These are phyloP conservation scores for Colletotrichum sp. DNA, from an alignment of 2,329 filamentous ascomycete genomes.

Conservation along the genomic window DNA sequence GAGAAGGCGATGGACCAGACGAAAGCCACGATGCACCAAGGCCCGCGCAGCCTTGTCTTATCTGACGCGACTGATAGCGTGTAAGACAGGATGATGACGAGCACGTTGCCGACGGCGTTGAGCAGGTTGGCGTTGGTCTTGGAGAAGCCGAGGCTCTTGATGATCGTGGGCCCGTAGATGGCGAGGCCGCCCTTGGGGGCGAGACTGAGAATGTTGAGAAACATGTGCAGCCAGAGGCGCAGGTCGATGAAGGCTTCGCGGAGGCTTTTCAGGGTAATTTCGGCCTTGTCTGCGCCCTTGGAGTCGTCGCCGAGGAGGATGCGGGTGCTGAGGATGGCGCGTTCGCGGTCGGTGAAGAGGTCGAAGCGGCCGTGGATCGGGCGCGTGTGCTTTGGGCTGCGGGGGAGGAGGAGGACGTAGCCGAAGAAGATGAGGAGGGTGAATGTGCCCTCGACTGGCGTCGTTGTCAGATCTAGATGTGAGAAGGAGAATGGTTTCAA, in stretches of 20 bases:
- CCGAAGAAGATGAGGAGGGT: conserved; percentile 11
- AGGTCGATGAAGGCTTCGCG: conserved; percentile 2
- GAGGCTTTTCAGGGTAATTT: conserved; percentile 2
- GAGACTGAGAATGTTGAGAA: conserved; percentile 15
- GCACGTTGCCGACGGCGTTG: conserved; percentile 19
- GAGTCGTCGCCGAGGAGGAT: conserved; percentile 12
- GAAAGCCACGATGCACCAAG: conserved; percentile 14
- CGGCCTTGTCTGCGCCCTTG: conserved; percentile 9
- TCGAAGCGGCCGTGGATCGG: conserved; percentile 14
- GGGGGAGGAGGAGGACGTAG: conserved; percentile 10
- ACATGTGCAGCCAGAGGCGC: conserved; percentile 18
- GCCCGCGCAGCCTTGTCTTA: conserved; percentile 8
- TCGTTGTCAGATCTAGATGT: not conserved
- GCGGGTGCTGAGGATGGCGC: conserved; percentile 1
- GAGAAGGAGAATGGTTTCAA: not conserved
- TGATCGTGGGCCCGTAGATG: conserved; percentile 20
- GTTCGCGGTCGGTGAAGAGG: conserved; percentile 5
- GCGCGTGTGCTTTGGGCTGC: not conserved
- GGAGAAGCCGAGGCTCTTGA: conserved; percentile 21
- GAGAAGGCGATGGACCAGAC: conserved; percentile 16
- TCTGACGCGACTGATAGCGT: conserved; percentile 17
- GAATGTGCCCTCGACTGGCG: not conserved
- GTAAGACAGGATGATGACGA: conserved; percentile 12
- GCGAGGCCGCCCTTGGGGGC: conserved; percentile 15
- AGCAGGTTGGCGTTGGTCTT: conserved; percentile 23